Evolutionary conservation across 345 rosid genomes (phyloP).

Genomic region (Carallia pectinifolia): DNA sequence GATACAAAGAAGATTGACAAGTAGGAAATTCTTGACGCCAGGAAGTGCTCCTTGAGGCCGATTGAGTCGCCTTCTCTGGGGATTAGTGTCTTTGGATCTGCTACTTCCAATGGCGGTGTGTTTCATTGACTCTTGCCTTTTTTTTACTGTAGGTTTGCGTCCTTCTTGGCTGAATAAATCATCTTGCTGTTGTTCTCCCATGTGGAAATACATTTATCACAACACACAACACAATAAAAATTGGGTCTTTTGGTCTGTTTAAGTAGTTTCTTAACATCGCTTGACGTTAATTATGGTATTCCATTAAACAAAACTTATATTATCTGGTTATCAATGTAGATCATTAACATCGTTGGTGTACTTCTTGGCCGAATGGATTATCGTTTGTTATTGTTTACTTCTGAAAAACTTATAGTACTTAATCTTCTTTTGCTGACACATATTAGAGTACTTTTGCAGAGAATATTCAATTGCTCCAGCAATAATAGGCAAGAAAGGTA

Average conservation of each 20-base stretch:
- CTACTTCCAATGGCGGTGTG: constrained; percentile 67
- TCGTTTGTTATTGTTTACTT: constrained; percentile 6
- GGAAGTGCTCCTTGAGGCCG: constrained; percentile 59
- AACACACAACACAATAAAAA: too few species aligned
- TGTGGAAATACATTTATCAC: too few species aligned
- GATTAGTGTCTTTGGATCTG: constrained; percentile 57
- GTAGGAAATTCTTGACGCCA: constrained; percentile 25
- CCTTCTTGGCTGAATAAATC: too few species aligned
- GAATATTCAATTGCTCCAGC: constrained; percentile 30
- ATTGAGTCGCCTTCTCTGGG: constrained; percentile 76
- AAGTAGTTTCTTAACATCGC: too few species aligned
- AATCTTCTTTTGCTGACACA: constrained; percentile 10
- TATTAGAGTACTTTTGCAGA: constrained; percentile 33
- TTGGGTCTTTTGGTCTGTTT: too few species aligned
- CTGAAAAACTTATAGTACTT: constrained; percentile 16
- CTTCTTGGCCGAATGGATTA: too few species aligned
- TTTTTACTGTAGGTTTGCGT: too few species aligned
- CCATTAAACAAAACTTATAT: too few species aligned
- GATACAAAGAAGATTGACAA: constrained; percentile 24
- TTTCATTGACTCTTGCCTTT: constrained; percentile 1
- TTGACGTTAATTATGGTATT: too few species aligned
- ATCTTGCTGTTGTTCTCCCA: too few species aligned
- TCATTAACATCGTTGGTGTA: too few species aligned
- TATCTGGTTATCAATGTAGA: too few species aligned
- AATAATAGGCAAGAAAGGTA: constrained; percentile 51